Evolutionary conservation across 2,329 filamentous ascomycete species (phyloP), one percentile per base, ranked within the genome.

Genomic region (Apiospora saccharicola): DNA sequence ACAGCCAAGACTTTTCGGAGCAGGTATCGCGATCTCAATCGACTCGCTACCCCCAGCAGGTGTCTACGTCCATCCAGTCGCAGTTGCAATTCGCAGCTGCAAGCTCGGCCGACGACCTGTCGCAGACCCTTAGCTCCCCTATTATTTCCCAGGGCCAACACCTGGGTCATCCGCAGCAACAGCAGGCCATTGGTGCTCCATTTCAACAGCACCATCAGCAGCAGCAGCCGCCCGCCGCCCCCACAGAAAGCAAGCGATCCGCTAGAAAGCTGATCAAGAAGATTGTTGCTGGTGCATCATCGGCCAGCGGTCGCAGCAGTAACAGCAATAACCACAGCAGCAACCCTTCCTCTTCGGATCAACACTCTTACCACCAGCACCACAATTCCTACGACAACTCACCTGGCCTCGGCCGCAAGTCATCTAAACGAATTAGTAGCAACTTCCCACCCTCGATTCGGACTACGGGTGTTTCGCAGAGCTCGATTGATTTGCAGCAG

Each of bases 391-490:
- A 88, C 84, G 86, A 88, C 78, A 87, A 86, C 77, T 83, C 83
- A 73, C 75, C 81, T 68, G 85, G 85, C 69, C 80, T 90, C 68
- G 84, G 81, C 75, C 89, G 89, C 75, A 84, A 88, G 75, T 84
- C 86, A 44, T 91, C 90, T 64, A 90, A 89, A 83, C 85, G 89
- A 77, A 82, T 87, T 79, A 88, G 87, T 85, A 85, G 86, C 74
- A 80, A 80, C 71, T 76, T 79, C 72, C 83, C 84, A 30, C 79
- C 82, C 75, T 78, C 81, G 76, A 76, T 86, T 75, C 84, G 84
- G 77, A 86, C 85, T 47, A 82, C 80, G 47, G 41, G 30, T 19
- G 57, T 64, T 41, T 64, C 57, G 14, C 57, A 64, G n/a, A 13
- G 26, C 70, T 78, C 79, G 70, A 77, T 78, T 51, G 79, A 80